Evolutionary conservation across 83 land plant species (phyloP), one percentile per base, ranked within the genome.

Genomic region (Larix sibirica): DNA sequence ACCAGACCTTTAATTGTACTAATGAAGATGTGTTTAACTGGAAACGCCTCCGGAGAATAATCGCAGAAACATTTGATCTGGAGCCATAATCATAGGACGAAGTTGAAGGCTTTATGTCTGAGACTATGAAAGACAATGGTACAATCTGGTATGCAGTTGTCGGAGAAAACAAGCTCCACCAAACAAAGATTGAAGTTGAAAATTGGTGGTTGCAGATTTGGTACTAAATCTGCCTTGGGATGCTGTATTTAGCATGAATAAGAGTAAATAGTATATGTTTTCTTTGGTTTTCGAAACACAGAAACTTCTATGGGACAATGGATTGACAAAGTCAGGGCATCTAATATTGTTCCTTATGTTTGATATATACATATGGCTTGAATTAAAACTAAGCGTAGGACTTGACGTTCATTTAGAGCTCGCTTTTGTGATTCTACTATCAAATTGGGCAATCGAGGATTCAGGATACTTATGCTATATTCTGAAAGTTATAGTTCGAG

Each of bases 221-320:
- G 9, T 78, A 3, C 59, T 87, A 61, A 77, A 26, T 28, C 21
- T 17, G 6, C 70, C 36, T 3, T 28, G 26, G 12, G 38, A 8
- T 16, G 4, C 4, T 31, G 70, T 12, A 12, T 3, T 13, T 20
- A 84, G 65, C 80, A 92, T 95, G 94, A 95, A 91, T 87, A 95
- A 91, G 91, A 91, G 94, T 84, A 91, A 95, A 80, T 93, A 92
- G 79, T 84, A 87, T 66, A n/a, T n/a, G 97, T 95, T 26, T 66
- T 94, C 65, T 38, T 91, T 66, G 95, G 93, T 28, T 94, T 89
- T 81, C 83, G 95, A 23, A 89, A 90, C 82, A 80, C 88, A 26
- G 90, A 78, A 91, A 92, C 58, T 89, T 90, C n/a, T n/a, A n/a
- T n/a, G n/a, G n/a, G n/a, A n/a, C n/a, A n/a, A n/a, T n/a, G n/a